Evolutionary conservation across 2,329 filamentous ascomycete genomes (phyloP).

Genomic region (Leptodontidium sp.): DNA sequence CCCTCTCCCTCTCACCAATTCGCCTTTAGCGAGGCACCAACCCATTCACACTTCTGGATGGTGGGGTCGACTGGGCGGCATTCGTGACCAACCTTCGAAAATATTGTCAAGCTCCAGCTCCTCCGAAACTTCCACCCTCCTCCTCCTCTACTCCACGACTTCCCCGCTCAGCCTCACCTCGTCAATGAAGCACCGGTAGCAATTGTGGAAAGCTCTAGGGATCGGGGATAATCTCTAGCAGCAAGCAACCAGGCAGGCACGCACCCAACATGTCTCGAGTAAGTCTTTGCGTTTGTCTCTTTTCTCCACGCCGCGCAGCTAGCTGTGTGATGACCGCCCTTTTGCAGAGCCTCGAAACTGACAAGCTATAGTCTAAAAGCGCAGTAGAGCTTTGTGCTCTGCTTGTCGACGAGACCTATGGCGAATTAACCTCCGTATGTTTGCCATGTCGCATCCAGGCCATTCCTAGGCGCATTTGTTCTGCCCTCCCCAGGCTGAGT

Average conservation of each 20-base stretch:
- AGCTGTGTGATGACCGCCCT: slow-evolving; percentile 41
- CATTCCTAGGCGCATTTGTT: slow-evolving; percentile 6
- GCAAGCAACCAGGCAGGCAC: slow-evolving; percentile 49
- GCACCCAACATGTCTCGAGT: slow-evolving; percentile 60
- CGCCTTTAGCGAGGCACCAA: background rate
- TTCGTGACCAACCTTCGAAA: slow-evolving; percentile 16
- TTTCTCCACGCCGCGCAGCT: slow-evolving; percentile 21
- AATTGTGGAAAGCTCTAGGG: slow-evolving; percentile 75
- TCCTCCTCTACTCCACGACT: slow-evolving; percentile 7
- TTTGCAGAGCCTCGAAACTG: slow-evolving; percentile 26
- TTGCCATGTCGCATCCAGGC: slow-evolving; percentile 15
- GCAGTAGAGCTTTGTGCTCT: slow-evolving; percentile 89
- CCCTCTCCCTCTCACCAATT: background rate
- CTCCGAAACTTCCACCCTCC: background rate
- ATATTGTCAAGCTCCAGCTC: background rate
- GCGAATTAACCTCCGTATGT: slow-evolving; percentile 89
- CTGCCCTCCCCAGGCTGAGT: slow-evolving; percentile 32
- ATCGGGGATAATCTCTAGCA: slow-evolving; percentile 81
- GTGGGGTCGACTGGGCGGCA: background rate
- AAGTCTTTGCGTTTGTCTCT: slow-evolving; percentile 47
- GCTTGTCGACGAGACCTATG: slow-evolving; percentile 87
- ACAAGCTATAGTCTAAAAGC: slow-evolving; percentile 66
- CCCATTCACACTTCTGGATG: background rate
- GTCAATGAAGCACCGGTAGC: slow-evolving; percentile 65
- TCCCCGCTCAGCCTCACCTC: slow-evolving; percentile 22